Conservation (phyloP, 169 alveolate genomes). For the Eimeria praecox region DNA sequence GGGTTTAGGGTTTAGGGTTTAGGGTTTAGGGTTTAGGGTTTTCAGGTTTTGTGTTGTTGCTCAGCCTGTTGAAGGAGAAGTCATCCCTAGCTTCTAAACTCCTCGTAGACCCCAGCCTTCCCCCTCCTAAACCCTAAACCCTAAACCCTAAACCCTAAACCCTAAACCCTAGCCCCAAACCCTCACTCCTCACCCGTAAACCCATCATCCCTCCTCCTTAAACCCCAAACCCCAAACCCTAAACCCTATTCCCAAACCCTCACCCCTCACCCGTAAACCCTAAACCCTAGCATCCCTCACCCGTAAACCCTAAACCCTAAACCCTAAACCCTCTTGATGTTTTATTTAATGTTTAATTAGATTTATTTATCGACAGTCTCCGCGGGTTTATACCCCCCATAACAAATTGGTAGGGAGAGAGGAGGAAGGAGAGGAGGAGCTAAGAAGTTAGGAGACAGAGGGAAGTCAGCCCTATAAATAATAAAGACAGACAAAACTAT, state of each 20-base stretch:
- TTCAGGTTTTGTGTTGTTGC: not conserved
- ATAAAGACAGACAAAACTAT: not conserved
- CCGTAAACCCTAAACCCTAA: not conserved
- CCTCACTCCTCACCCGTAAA: not conserved
- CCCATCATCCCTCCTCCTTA: not conserved
- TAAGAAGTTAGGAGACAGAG: slow-evolving; percentile 14
- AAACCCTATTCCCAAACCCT: too few species aligned
- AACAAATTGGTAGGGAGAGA: slow-evolving; percentile 15
- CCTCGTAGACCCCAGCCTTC: not conserved
- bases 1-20: slow-evolving; percentile 3
- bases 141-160: slow-evolving; percentile 34
- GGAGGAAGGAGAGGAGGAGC: slow-evolving; percentile 9
- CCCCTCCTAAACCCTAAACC: not conserved
- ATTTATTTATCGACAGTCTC: too few species aligned
- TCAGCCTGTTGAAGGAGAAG: slow-evolving; percentile 58
- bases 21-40: not conserved
- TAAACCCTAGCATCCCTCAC: too few species aligned
- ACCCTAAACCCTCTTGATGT: not conserved
- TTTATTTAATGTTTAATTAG: not conserved
- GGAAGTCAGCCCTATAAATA: slow-evolving; percentile 24
- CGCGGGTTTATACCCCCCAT: slow-evolving; percentile 24
- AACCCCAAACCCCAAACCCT: not conserved
- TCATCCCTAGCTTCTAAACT: not conserved
- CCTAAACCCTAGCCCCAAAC: not conserved
- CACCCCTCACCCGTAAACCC: not conserved